Evolutionary conservation across 805 yeast genomes (phyloP), one percentile per base, ranked within the genome.

Genomic region (Candida tammaniensis): DNA sequence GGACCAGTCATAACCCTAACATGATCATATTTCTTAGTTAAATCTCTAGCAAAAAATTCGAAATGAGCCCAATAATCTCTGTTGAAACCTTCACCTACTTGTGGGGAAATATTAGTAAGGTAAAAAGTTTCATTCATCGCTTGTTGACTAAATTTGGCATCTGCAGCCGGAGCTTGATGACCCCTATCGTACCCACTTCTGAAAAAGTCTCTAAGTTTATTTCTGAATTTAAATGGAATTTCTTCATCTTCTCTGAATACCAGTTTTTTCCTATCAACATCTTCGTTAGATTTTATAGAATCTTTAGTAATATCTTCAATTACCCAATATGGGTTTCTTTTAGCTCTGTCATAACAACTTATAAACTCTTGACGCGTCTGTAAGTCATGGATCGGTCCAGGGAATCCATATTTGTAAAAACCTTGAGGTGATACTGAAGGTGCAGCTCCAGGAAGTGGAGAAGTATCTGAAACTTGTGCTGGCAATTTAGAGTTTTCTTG

Each of bases 31-130:
- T 69, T 67, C n/a, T 63, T 50, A 4, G 95, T 84, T 43, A 91
- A 70, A 36, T 86, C 71, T 43, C 98, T 72, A 29, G 82, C 78
- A 55, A 93, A 93, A 51, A 85, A 84, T 59, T 93, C 98, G 40
- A 93, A 78, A 57, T 88, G 96, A 0, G 98, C 95, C 98, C 98
- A 93, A 57, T 93, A 68, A 56, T 93, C 98, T 49, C 98, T 73
- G 62, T 93, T 93, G 67, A 93, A 93, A 0, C 98, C 98, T 4
- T 83, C 95, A 3, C 98, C 98, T 3, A 93, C 96, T 58, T 93
- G 98, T 1, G 98, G 98, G 6, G 94, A 77, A 72, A 93, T 91
- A 59, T 93, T 93, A 5, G 95, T 82, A 48, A 93, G 65, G 44
- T 68, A 77, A 52, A 93, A 93, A 0, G 98, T 93, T 57, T 91